These are phyloP conservation scores for Mentha longifolia DNA, from an alignment of 257 asterid genomes.

Conservation along the genomic window DNA sequence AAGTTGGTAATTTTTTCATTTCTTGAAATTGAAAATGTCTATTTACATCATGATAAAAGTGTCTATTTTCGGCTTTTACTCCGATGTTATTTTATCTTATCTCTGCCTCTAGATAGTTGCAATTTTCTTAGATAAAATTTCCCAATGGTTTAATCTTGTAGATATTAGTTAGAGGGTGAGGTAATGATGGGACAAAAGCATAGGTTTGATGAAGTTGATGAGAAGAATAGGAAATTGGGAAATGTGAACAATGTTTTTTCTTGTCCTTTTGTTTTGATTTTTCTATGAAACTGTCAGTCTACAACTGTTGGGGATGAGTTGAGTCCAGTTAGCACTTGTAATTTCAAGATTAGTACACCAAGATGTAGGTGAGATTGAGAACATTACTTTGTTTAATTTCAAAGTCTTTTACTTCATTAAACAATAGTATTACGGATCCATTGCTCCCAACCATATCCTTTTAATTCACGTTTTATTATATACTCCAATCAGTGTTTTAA, in stretches of 20 bases:
- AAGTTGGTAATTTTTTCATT: no score
- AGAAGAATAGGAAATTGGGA: conserved; percentile 26
- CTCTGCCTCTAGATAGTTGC: no score
- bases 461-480: no score
- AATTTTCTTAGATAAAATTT: no score
- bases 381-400: background rate
- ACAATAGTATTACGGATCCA: background rate
- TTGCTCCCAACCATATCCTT: background rate
- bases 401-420: background rate
- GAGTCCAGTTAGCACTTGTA: conserved; percentile 26
- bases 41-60: no score
- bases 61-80: no score
- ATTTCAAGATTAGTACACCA: conserved; percentile 4
- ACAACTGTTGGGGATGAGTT: conserved; percentile 29
- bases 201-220: conserved; percentile 20
- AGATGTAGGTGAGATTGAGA: background rate
- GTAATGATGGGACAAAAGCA: conserved; percentile 22
- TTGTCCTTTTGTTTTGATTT: conserved; percentile 32
- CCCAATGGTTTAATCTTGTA: background rate
- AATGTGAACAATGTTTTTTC: conserved; percentile 17
- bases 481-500: no score
- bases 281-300: conserved; percentile 29
- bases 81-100: no score
- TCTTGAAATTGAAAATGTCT: no score
- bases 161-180: background rate